Evolutionary conservation across 495 filamentous ascomycete genomes (phyloP).

Genomic region (Aspergillus leporis): DNA sequence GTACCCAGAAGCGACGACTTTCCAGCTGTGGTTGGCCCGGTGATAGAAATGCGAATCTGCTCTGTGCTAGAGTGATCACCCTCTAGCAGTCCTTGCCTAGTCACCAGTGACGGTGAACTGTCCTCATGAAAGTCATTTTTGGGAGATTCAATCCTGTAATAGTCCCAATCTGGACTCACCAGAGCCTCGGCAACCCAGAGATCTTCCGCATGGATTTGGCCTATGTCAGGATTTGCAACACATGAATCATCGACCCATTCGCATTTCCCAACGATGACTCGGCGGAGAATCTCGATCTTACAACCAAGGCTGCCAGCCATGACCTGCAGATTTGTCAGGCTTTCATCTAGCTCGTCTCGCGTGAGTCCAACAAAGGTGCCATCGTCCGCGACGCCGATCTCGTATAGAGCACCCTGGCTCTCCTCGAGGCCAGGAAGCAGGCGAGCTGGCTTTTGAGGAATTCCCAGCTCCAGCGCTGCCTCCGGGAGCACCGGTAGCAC

Average conservation of each 20-base stretch:
- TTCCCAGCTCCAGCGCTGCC: slow-evolving; percentile 51
- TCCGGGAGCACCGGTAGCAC: slow-evolving; percentile 74
- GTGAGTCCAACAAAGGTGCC: slow-evolving; percentile 89
- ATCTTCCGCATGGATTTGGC: slow-evolving; percentile 47
- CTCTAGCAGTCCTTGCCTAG: slow-evolving; percentile 15
- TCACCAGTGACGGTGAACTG: neutral
- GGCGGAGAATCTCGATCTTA: slow-evolving; percentile 77
- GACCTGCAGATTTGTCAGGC: slow-evolving; percentile 72
- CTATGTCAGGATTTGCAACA: slow-evolving; percentile 23
- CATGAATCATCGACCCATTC: slow-evolving; percentile 63
- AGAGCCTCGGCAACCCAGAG: slow-evolving; percentile 91
- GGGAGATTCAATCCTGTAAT: slow-evolving; percentile 25
- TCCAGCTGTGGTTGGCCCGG: slow-evolving; percentile 87
- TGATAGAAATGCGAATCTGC: slow-evolving; percentile 88
- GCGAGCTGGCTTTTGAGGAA: slow-evolving; percentile 59
- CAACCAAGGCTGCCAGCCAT: slow-evolving; percentile 95
- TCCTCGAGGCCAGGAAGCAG: slow-evolving; percentile 84
- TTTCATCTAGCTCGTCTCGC: slow-evolving; percentile 88
- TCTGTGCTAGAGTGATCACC: slow-evolving; percentile 50
- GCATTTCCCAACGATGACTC: slow-evolving; percentile 83
- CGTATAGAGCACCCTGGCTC: slow-evolving; percentile 89
- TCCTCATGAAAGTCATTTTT: slow-evolving; percentile 5
- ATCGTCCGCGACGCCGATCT: slow-evolving; percentile 95
- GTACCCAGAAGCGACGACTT: slow-evolving; percentile 92
- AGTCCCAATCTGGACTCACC: slow-evolving; percentile 61